Percentiles rank a stretch among this genome's conserved stretches.
These are phyloP conservation scores for Wickerhamomyces sp. DNA, from an alignment of 1,139 yeast genomes.

Conservation along the genomic window DNA sequence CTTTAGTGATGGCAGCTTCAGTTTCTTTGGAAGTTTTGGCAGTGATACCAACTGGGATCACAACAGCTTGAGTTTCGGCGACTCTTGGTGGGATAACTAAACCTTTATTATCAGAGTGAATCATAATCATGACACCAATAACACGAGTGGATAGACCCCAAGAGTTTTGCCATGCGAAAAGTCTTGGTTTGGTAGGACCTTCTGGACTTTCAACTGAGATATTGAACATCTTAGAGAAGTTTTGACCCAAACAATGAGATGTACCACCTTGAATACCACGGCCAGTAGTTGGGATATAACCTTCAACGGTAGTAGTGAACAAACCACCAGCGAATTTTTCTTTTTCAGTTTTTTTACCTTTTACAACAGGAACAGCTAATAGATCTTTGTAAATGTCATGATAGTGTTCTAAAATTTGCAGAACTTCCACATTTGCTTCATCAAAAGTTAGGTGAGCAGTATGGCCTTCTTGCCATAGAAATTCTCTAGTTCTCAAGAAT, in stretches of 20 bases:
- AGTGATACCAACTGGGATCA: constrained; percentile 93
- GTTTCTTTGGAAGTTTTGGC: constrained; percentile 77
- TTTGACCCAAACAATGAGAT: constrained; percentile 95
- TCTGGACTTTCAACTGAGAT: constrained; percentile 93
- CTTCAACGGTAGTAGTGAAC: constrained; percentile 94
- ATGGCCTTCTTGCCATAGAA: constrained; percentile 99
- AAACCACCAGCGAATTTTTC: constrained; percentile 98
- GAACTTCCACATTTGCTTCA: constrained; percentile 80
- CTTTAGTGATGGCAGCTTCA: constrained; percentile 61
- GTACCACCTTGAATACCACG: constrained; percentile 99
- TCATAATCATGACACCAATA: constrained; percentile 99
- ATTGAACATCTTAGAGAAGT: constrained; percentile 98
- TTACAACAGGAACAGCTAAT: constrained; percentile 94
- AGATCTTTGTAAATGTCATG: constrained; percentile 82
- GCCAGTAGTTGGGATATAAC: constrained; percentile 96
- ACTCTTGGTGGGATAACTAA: constrained; percentile 97
- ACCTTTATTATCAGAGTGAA: constrained; percentile 98
- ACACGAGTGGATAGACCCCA: constrained; percentile 99
- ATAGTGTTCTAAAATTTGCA: constrained; percentile 82
- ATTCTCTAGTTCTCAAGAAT: constrained; percentile 96
- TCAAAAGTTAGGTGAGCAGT: constrained; percentile 86
- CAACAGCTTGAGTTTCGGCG: constrained; percentile 85
- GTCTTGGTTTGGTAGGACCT: constrained; percentile 79
- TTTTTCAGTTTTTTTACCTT: constrained; percentile 93
- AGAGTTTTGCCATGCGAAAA: constrained; percentile 92